A percentile compares a stretch with the other conserved stretches of the same genome.
phyloP scores from a whole-genome alignment of 305 asterid species.

The Fraxinus albicans region DNA sequence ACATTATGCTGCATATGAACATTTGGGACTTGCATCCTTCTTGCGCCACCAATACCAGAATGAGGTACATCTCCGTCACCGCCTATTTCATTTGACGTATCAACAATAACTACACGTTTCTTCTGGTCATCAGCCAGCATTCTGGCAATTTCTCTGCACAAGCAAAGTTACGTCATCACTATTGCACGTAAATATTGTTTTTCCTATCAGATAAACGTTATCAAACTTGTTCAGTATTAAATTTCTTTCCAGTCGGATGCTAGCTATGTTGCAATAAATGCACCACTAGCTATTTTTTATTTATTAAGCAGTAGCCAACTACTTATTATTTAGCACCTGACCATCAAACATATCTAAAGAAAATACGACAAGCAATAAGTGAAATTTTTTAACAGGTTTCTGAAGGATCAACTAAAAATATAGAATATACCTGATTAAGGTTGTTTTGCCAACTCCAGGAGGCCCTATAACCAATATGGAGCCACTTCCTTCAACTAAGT shows the following conservation, averaged over 20 bases:
- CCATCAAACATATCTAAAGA: not conserved
- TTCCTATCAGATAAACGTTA: not conserved
- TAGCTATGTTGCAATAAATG: not conserved
- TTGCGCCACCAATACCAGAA: slow-evolving; percentile 91
- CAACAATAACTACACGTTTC: slow-evolving; percentile 94
- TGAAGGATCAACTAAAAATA: not conserved
- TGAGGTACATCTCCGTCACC: slow-evolving; percentile 99
- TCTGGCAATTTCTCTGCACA: slow-evolving; percentile 87
- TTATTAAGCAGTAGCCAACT: not conserved
- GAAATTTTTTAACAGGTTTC: not conserved
- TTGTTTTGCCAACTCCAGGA: slow-evolving; percentile 99
- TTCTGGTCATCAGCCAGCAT: slow-evolving; percentile 87
- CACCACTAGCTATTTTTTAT: not conserved
- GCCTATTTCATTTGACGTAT: slow-evolving; percentile 96
- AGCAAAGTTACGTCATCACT: slow-evolving; percentile 3
- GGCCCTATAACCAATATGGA: slow-evolving; percentile 97
- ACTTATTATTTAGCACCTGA: not conserved
- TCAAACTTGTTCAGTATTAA: not conserved
- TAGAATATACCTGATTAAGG: slow-evolving; percentile 72
- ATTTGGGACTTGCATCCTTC: slow-evolving; percentile 99
- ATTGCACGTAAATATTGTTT: not conserved
- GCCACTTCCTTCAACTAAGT: slow-evolving; percentile 82
- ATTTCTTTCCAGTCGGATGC: not conserved
- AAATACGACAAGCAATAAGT: not conserved
- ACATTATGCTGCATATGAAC: slow-evolving; percentile 96